phyloP scores from a whole-genome alignment of 2,329 filamentous ascomycete species.

The Trichoderma sp. region DNA sequence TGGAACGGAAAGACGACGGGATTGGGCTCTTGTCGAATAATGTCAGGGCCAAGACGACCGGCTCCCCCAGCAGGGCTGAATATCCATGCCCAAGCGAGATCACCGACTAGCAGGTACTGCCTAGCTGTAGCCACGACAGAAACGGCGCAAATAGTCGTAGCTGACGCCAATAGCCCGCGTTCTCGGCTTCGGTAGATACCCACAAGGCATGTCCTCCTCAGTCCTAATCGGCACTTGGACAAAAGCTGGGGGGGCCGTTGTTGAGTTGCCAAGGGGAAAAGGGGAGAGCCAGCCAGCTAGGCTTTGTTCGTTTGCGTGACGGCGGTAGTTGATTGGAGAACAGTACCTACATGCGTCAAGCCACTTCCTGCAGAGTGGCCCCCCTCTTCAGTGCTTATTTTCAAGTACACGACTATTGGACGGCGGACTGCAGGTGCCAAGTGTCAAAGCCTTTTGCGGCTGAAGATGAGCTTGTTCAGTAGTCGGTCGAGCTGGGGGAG shows the following conservation, averaged over 20 bases:
- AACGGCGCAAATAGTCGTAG: no score
- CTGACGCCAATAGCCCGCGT: not conserved
- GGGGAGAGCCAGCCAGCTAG: no score
- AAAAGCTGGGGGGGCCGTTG: not conserved
- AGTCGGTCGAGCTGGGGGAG: not conserved
- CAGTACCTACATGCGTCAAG: not conserved
- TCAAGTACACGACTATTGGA: not conserved
- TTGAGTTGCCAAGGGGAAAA: no score
- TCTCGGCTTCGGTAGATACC: not conserved
- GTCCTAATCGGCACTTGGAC: not conserved
- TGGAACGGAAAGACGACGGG: no score
- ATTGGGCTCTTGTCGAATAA: not conserved
- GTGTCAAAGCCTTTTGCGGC: conserved; percentile 8
- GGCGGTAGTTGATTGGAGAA: conserved; percentile 10
- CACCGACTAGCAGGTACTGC: not conserved
- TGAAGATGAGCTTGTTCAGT: conserved; percentile 17
- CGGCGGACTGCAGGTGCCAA: not conserved
- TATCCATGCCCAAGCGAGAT: not conserved
- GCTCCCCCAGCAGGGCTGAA: not conserved
- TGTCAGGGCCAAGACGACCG: not conserved
- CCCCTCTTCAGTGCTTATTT: not conserved
- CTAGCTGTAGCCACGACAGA: not conserved
- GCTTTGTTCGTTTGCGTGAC: no score
- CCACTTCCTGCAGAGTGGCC: conserved; percentile 9
- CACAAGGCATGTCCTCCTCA: not conserved